A percentile compares a stretch with the other conserved stretches of the same genome.
phyloP scores from a whole-genome alignment of 1,284 basidiomycete genomes.

The Microbotryum lychnidis-dioicae region DNA sequence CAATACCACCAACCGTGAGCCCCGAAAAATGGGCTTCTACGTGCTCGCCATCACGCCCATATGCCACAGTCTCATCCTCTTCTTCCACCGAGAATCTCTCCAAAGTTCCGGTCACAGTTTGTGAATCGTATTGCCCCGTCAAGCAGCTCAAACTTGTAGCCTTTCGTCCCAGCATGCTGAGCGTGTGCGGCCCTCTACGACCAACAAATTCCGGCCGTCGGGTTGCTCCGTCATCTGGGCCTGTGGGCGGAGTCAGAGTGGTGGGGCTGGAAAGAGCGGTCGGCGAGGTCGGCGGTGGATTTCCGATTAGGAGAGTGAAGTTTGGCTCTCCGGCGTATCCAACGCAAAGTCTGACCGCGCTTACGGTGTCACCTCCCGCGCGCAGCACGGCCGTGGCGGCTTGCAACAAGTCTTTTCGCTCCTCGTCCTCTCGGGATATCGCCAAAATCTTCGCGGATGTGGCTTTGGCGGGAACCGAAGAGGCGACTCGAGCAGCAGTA shows the following conservation, averaged over 20 bases:
- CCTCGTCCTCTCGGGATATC: conserved; percentile 66
- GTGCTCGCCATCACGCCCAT: background rate
- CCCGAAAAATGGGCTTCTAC: background rate
- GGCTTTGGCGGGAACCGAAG: conserved; percentile 39
- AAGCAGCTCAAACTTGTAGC: conserved; percentile 43
- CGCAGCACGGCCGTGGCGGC: conserved; percentile 79
- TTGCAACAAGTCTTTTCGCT: conserved; percentile 60
- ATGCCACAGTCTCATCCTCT: background rate
- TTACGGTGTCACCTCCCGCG: conserved; percentile 78
- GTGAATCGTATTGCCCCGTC: conserved; percentile 34
- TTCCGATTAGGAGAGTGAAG: too few relatives aligned
- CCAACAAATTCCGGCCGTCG: too few relatives aligned
- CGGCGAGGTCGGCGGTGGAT: too few relatives aligned
- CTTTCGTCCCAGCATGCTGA: conserved; percentile 45
- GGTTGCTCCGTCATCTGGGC: too few relatives aligned
- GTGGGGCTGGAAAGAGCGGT: too few relatives aligned
- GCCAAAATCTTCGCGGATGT: conserved; percentile 43
- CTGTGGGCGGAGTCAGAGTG: too few relatives aligned
- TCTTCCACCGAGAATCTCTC: conserved; percentile 10
- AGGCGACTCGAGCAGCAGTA: conserved; percentile 62
- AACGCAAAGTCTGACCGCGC: conserved; percentile 61
- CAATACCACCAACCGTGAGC: background rate
- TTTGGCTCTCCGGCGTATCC: background rate
- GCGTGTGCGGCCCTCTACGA: conserved; percentile 38
- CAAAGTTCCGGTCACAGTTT: conserved; percentile 3